phyloP scores from a whole-genome alignment of 1,284 basidiomycete genomes.

The Puccinia brachypodii region DNA sequence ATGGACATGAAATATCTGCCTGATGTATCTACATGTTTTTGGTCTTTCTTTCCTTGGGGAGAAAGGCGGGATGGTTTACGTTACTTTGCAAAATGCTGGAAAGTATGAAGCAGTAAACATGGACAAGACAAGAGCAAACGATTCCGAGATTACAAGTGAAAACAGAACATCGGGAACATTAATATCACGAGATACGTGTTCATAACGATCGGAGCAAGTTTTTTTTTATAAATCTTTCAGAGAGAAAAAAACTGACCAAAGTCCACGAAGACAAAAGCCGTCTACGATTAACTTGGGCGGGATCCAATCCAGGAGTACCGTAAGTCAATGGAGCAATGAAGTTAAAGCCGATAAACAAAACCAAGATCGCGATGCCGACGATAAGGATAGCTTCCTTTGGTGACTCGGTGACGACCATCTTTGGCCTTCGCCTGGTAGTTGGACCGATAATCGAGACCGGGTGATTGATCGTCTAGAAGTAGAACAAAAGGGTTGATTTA shows the following conservation, averaged over 20 bases:
- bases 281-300: slow-evolving; percentile 53
- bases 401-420: slow-evolving; percentile 68
- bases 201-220: neutral
- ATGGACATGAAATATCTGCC: neutral
- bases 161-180: neutral
- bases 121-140: too few species aligned
- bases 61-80: neutral
- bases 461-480: slow-evolving; percentile 72
- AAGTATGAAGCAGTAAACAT: neutral
- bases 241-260: slow-evolving; percentile 45
- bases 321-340: slow-evolving; percentile 86
- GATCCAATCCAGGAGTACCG: slow-evolving; percentile 69
- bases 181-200: neutral
- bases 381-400: slow-evolving; percentile 59
- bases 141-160: too few species aligned
- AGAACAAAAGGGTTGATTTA: slow-evolving; percentile 51
- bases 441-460: slow-evolving; percentile 73
- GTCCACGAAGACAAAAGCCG: slow-evolving; percentile 54
- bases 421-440: slow-evolving; percentile 65
- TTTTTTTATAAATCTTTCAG: neutral
- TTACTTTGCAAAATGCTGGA: slow-evolving; percentile 10
- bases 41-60: neutral
- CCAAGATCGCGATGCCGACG: slow-evolving; percentile 63
- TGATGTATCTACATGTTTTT: neutral
- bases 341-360: slow-evolving; percentile 68